Conservation (phyloP, 495 filamentous ascomycete genomes). For the Bathelium albidoporum region DNA sequence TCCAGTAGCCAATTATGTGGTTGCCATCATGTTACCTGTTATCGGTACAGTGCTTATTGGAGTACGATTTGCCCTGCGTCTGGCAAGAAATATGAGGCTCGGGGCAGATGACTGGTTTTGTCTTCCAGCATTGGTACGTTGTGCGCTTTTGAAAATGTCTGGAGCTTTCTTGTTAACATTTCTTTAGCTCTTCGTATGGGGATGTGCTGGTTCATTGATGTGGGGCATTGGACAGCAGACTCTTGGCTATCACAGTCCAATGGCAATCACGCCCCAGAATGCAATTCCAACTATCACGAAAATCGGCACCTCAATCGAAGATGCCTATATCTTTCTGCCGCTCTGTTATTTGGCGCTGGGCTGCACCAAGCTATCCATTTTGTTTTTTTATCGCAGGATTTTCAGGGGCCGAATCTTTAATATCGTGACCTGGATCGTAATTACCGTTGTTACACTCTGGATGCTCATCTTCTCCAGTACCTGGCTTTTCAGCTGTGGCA, state of each 20-base stretch:
- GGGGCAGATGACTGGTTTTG: neutral
- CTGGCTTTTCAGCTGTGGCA: neutral
- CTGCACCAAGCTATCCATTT: neutral
- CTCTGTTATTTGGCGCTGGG: neutral
- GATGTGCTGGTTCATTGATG: neutral
- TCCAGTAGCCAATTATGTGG: conserved; percentile 1
- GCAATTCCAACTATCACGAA: neutral
- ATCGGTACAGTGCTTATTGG: neutral
- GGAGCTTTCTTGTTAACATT: neutral
- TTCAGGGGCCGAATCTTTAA: neutral
- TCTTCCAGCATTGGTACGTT: neutral
- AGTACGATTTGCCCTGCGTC: neutral
- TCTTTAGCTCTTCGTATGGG: neutral
- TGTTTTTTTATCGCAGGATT: neutral
- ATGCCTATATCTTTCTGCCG: neutral
- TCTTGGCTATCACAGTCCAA: neutral
- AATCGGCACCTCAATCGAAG: neutral
- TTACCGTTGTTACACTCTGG: neutral
- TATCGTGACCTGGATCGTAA: conserved; percentile 1
- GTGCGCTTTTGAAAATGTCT: neutral
- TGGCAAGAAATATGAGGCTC: neutral
- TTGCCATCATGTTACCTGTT: neutral
- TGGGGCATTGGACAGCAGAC: conserved; percentile 1
- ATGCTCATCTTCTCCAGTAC: neutral
- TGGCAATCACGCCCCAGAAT: neutral